Conservation (phyloP, 2,329 filamentous ascomycete species). For the Exophiala lecanii-corni region DNA sequence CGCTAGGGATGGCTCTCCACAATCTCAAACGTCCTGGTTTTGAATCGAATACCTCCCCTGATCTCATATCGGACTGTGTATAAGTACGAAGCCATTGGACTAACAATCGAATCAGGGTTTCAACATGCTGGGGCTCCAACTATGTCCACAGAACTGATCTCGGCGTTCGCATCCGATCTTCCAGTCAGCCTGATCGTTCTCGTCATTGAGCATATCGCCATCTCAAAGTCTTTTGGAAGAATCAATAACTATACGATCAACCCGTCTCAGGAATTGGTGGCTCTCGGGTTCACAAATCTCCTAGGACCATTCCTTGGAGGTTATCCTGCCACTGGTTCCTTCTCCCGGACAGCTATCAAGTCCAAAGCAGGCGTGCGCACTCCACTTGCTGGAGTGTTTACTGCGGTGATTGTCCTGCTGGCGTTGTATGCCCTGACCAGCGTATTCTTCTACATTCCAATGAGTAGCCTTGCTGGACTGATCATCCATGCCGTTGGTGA, state of each 20-base stretch:
- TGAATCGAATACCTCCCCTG: not conserved
- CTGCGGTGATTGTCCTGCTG: conserved; percentile 74
- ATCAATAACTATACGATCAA: conserved; percentile 94
- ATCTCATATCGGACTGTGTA: too few species aligned
- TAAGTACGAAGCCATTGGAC: too few species aligned
- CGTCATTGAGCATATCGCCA: conserved; percentile 92
- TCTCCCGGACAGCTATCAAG: conserved; percentile 92
- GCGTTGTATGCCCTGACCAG: conserved; percentile 82
- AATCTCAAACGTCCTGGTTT: not conserved
- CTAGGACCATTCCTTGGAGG: conserved; percentile 85
- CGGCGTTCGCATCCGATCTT: conserved; percentile 63
- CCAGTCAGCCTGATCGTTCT: conserved; percentile 84
- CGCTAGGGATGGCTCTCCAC: too few species aligned
- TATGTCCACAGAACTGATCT: conserved; percentile 62
- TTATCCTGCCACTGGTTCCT: conserved; percentile 89
- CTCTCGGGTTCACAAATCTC: conserved; percentile 86
- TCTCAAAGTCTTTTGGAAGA: conserved; percentile 90
- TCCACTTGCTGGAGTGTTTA: conserved; percentile 83
- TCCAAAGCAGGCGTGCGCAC: conserved; percentile 91
- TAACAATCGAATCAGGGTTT: conserved; percentile 80
- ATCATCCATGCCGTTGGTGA: conserved; percentile 95
- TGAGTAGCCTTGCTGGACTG: conserved; percentile 71
- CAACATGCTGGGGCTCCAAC: conserved; percentile 69
- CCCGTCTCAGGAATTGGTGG: conserved; percentile 90
- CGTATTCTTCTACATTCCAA: conserved; percentile 91